Conservation (phyloP, 2,329 filamentous ascomycete species). For the Nannizzia gypsea region DNA sequence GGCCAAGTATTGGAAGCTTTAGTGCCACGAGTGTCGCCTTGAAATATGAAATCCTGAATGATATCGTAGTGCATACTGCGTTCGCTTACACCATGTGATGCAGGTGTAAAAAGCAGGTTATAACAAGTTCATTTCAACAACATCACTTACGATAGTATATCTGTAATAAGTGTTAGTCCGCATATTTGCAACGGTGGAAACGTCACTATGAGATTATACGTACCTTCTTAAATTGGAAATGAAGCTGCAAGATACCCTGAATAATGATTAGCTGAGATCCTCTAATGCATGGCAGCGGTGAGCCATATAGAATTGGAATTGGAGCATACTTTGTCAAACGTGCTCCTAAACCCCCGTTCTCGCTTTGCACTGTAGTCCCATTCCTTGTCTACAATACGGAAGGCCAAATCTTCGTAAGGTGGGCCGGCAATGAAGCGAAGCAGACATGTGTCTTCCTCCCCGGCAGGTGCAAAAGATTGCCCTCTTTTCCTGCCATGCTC, state of each 20-base stretch:
- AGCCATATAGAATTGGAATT: neutral
- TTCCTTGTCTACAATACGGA: constrained; percentile 93
- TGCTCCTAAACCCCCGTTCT: constrained; percentile 89
- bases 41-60: neutral
- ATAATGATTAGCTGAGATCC: neutral
- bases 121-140: constrained; percentile 10
- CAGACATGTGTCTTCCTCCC: constrained; percentile 92
- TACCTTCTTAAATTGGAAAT: constrained; percentile 99
- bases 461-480: constrained; percentile 83
- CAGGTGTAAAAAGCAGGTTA: neutral
- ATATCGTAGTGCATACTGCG: neutral
- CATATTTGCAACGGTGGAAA: neutral
- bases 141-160: constrained; percentile 40
- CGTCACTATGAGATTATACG: constrained; percentile 14
- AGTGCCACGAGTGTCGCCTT: neutral
- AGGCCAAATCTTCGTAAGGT: constrained; percentile 93
- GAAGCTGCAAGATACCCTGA: constrained; percentile 84
- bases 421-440: constrained; percentile 92
- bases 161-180: constrained; percentile 16
- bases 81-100: neutral
- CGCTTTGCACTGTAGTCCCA: constrained; percentile 98
- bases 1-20: neutral
- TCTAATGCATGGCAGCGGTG: neutral
- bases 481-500: constrained; percentile 82
- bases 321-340: constrained; percentile 78